Evolutionary conservation across 176 grass and related monocot species (phyloP).

Genomic region (Saccharum officinarum): DNA sequence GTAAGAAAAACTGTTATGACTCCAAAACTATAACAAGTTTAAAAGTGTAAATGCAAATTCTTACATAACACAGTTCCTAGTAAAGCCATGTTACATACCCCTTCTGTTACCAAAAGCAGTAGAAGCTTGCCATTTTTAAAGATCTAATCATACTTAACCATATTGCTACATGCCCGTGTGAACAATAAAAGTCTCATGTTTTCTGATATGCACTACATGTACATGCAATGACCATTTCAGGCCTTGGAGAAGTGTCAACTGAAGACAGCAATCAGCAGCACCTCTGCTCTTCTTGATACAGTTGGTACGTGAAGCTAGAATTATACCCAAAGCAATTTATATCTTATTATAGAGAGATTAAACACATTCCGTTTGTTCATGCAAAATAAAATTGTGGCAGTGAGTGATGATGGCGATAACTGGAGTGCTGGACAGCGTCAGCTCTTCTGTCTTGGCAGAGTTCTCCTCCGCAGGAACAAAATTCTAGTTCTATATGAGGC

Average conservation of each 20-base stretch:
- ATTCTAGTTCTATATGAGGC: slow-evolving; percentile 90
- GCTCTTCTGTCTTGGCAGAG: slow-evolving; percentile 89
- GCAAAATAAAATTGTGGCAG: slow-evolving; percentile 32
- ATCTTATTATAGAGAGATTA: background rate
- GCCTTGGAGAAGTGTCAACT: slow-evolving; percentile 88
- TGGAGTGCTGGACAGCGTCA: slow-evolving; percentile 94
- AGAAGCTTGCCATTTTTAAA: slow-evolving; percentile 6
- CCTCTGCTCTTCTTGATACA: slow-evolving; percentile 84
- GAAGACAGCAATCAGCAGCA: slow-evolving; percentile 58
- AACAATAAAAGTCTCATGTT: background rate
- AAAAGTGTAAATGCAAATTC: slow-evolving; percentile 14
- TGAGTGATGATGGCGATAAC: slow-evolving; percentile 87
- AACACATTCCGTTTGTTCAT: background rate
- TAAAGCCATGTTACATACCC: slow-evolving; percentile 5
- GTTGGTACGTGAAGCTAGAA: slow-evolving; percentile 41
- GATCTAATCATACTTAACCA: slow-evolving; percentile 8
- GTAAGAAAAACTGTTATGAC: slow-evolving; percentile 35
- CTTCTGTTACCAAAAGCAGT: slow-evolving; percentile 8
- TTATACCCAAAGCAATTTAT: background rate
- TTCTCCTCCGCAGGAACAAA: slow-evolving; percentile 79
- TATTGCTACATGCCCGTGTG: slow-evolving; percentile 12
- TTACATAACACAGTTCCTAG: background rate
- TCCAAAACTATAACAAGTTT: background rate
- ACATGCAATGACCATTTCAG: slow-evolving; percentile 41
- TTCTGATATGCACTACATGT: slow-evolving; percentile 17